Evolutionary conservation across 306 rosid genomes (phyloP).

Genomic region (Hippophae gyantsensis): DNA sequence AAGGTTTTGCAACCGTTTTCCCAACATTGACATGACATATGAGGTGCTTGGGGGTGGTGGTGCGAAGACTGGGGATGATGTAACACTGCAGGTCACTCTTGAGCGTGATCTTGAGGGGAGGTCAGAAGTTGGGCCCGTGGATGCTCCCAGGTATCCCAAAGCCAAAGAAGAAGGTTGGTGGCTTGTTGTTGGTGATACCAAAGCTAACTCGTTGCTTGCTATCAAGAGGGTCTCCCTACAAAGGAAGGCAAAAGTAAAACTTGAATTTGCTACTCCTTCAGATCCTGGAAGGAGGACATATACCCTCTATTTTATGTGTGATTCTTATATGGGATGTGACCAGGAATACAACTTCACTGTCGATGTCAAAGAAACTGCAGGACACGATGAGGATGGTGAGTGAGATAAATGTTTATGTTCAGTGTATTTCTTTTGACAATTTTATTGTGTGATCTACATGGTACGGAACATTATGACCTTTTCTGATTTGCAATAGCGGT

Average conservation of each 20-base stretch:
- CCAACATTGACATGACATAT: conserved; percentile 61
- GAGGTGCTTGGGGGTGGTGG: conserved; percentile 55
- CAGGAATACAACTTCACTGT: conserved; percentile 66
- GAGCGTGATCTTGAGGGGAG: conserved; percentile 73
- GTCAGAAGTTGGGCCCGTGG: conserved; percentile 56
- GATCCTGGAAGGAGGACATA: conserved; percentile 63
- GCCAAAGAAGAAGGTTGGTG: conserved; percentile 96
- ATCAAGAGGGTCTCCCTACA: conserved; percentile 68
- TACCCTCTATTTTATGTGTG: conserved; percentile 74
- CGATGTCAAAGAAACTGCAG: too few relatives aligned
- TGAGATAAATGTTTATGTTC: too few relatives aligned
- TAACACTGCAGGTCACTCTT: conserved; percentile 54
- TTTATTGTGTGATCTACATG: too few relatives aligned
- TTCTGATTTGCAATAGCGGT: too few relatives aligned
- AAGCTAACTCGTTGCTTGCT: conserved; percentile 56
- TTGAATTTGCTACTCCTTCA: conserved; percentile 61
- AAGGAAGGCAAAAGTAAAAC: conserved; percentile 59
- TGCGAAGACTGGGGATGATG: conserved; percentile 50
- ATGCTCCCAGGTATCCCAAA: conserved; percentile 70
- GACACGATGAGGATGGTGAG: too few relatives aligned
- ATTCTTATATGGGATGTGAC: conserved; percentile 88
- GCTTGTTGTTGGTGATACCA: conserved; percentile 85
- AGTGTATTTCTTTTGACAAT: too few relatives aligned
- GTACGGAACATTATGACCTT: too few relatives aligned
- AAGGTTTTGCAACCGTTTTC: conserved; percentile 67